These are phyloP conservation scores for Zygotorulaspora chibaensis DNA, from an alignment of 805 yeast species.

Conservation along the genomic window DNA sequence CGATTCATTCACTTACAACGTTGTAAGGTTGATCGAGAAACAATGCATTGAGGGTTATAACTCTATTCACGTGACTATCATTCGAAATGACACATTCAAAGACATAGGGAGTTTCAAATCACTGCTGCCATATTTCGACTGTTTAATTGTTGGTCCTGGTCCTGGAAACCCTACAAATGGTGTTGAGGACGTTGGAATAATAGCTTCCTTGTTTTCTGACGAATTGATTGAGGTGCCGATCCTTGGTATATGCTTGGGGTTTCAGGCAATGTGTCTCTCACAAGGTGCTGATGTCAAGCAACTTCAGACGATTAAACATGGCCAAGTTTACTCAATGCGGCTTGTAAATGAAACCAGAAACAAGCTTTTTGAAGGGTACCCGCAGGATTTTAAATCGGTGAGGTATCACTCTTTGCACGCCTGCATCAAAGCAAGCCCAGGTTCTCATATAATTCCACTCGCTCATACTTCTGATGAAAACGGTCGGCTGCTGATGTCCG, in stretches of 20 bases:
- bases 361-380: constrained; percentile 42
- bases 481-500: constrained; percentile 71
- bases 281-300: constrained; percentile 54
- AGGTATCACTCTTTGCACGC: constrained; percentile 84
- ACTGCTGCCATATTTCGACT: constrained; percentile 55
- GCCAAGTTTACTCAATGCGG: constrained; percentile 63
- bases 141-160: constrained; percentile 90
- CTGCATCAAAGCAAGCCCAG: constrained; percentile 14
- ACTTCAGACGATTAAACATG: constrained; percentile 68
- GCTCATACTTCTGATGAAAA: constrained; percentile 52
- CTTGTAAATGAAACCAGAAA: constrained; percentile 8
- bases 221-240: constrained; percentile 49
- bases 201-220: constrained; percentile 51
- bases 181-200: constrained; percentile 63
- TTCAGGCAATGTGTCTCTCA: constrained; percentile 70
- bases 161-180: constrained; percentile 80
- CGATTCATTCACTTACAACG: constrained; percentile 89
- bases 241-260: constrained; percentile 90
- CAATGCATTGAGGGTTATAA: constrained; percentile 37
- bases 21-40: constrained; percentile 54
- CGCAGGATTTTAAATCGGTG: constrained; percentile 56
- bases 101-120: constrained; percentile 35
- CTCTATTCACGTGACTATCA: constrained; percentile 32
- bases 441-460: constrained; percentile 46
- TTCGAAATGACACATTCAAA: constrained; percentile 38